Evolutionary conservation across 2,329 filamentous ascomycete species (phyloP), one percentile per base, ranked within the genome.

Genomic region (Shiraia bambusicola): DNA sequence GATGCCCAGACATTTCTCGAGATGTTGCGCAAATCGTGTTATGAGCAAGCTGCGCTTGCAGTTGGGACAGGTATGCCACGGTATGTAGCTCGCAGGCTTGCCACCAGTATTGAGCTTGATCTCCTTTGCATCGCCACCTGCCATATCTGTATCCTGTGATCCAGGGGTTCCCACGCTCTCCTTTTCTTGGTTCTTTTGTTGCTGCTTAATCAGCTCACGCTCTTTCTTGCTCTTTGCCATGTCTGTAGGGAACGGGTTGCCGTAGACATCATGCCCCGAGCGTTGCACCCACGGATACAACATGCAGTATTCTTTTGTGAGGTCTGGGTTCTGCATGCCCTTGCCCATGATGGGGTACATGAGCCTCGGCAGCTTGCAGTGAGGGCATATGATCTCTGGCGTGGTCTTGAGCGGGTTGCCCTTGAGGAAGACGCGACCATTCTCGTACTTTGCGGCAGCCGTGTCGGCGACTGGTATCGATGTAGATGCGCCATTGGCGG

Each of bases 221-320:
- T 84, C 86, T 76, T 87, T 89, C 78, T 70, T 77, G 54, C 86
- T 89, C 74, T 87, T 87, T 46, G 86, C 86, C 46, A 85, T 79
- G 15, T 85, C 84, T 13, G 82, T 83, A 11, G 87, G 83, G 78
- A 87, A 91, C 19, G 85, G 87, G 68, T 90, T 88, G 36, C 86
- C 87, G 67, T 90, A 90, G 51, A 91, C 88, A 67, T 92, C 87
- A 70, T 83, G 86, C 46, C 86, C 86, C 2, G 82, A 76, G 63
- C 87, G 84, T 54, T 87, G 81, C 47, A 88, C 86, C 73, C 86
- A 91, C 0, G 87, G 86, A 47, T 86, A 82, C 52, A 83, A 83
- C 69, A 87, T 88, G 77, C 87, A 92, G 74, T 90, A 91, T 53
- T 84, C 81, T 40, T 68, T 67, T 13, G 69, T 70, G 10, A 74